A percentile compares a stretch with the other conserved stretches of the same genome.
Conservation (phyloP, 1,284 basidiomycete genomes). For the Apiotrichum sp. region DNA sequence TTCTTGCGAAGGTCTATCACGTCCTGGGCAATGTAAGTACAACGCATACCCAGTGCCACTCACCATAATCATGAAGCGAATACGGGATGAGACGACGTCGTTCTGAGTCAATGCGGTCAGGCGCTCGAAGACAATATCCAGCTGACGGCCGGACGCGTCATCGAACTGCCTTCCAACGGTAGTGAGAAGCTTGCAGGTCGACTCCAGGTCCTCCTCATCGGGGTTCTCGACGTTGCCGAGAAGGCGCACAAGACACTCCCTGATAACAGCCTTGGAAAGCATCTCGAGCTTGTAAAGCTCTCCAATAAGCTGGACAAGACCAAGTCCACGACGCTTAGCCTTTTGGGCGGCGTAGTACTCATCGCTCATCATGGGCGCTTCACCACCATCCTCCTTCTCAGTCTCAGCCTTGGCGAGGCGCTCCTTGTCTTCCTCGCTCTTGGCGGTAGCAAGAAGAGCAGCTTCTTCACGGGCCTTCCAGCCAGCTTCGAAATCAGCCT, state of each 20-base stretch:
- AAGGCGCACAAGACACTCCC: constrained; percentile 91
- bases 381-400: constrained; percentile 31
- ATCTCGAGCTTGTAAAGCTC: constrained; percentile 96
- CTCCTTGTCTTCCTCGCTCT: constrained; percentile 54
- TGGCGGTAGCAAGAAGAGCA: constrained; percentile 52
- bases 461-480: constrained; percentile 56
- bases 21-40: constrained; percentile 53
- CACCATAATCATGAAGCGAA: constrained; percentile 93
- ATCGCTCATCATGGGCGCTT: constrained; percentile 73
- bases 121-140: constrained; percentile 88
- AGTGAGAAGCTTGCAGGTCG: constrained; percentile 81
- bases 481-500: constrained; percentile 89
- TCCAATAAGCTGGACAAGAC: constrained; percentile 95
- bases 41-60: constrained; percentile 28
- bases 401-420: constrained; percentile 51
- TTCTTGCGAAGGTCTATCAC: constrained; percentile 79
- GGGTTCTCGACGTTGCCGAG: constrained; percentile 87
- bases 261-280: constrained; percentile 92
- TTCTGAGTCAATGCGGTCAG: constrained; percentile 77
- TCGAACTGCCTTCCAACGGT: constrained; percentile 84
- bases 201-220: constrained; percentile 97
- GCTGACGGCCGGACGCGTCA: constrained; percentile 56
- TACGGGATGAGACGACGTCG: constrained; percentile 70
- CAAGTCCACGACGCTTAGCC: constrained; percentile 92
- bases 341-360: constrained; percentile 97